Base-by-base conservation (phyloP, 2,329 filamentous ascomycete species). In the Aaosphaeria arxii region DNA sequence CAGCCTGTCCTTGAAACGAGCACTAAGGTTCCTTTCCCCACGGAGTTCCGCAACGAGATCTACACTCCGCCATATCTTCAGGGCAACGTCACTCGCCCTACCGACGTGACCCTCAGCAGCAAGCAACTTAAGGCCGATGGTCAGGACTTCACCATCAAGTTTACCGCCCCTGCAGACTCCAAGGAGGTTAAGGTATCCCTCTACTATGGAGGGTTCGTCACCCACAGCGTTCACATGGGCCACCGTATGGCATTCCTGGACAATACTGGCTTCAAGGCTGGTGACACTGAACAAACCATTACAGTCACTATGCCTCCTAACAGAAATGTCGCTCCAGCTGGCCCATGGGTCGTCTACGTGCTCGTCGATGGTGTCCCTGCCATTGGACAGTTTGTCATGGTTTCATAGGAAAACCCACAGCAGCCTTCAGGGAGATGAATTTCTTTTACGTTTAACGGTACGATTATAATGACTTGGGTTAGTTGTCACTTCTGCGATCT, bases 1-100 rank as follows among this genome's bases (percentile, higher is more conserved):
- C 77, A 79, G 73, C 81, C 80, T 11, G 65, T 80, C 32, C 72
- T 81, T 7, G 58, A 67, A 11, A 56, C 77, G 6, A 66, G 72
- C 45, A 64, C 71, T 0, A 57, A 72, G 45, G 64, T 78, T 48
- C 77, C 76, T 7, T 85, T 72, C 61, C 71, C 76, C 13, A 85
- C 81, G 1, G 82, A 85, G 52, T 84, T 83, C 70, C 76, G 81
- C 33, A 79, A 84, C 40, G 82, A 85, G 61, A 79, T 77, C 46
- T 85, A 82, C 61, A 80, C 78, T 30, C 82, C 82, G 38, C 80
- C 81, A 3, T 85, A 85, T 57, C 74, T 85, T 13, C 70, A 74
- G 42, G 80, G 78, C 11, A 73, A 71, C 38, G 79, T 79, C 43
- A 73, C 72, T 2, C 74, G 81, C 42, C 80, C 82, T 4, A 74